Evolutionary conservation across 2,329 filamentous ascomycete genomes (phyloP).

Genomic region (Teratosphaeria nubilosa): DNA sequence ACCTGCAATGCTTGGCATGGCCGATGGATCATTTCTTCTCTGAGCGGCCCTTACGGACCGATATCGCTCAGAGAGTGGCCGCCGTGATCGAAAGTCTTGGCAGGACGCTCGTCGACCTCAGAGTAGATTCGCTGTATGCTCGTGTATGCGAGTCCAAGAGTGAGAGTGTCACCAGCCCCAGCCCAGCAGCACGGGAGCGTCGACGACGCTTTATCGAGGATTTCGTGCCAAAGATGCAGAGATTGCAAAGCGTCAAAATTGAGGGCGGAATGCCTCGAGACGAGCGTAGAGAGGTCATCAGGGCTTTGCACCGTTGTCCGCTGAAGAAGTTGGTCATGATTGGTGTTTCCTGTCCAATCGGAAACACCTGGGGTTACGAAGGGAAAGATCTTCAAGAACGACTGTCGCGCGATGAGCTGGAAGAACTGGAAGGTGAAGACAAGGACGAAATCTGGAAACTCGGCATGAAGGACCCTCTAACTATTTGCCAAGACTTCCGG

Average conservation of each 20-base stretch:
- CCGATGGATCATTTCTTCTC: slow-evolving; percentile 37
- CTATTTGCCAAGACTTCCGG: slow-evolving; percentile 13
- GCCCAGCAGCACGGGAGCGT: slow-evolving; percentile 6
- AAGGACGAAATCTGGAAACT: slow-evolving; percentile 16
- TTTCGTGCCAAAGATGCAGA: slow-evolving; percentile 33
- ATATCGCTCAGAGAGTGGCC: slow-evolving; percentile 16
- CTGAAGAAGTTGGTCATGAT: slow-evolving; percentile 38
- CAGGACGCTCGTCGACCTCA: slow-evolving; percentile 30
- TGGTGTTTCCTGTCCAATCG: slow-evolving; percentile 32
- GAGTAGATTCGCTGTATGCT: slow-evolving; percentile 29
- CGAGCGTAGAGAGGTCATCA: slow-evolving; percentile 36
- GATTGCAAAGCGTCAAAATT: slow-evolving; percentile 35
- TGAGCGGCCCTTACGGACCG: slow-evolving; percentile 15
- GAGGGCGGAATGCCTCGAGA: slow-evolving; percentile 39
- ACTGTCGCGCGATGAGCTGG: slow-evolving; percentile 11
- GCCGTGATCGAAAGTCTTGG: slow-evolving; percentile 30
- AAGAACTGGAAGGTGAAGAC: slow-evolving; percentile 24
- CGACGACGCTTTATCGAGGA: slow-evolving; percentile 31
- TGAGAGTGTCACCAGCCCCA: slow-evolving; percentile 4
- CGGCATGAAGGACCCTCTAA: slow-evolving; percentile 10
- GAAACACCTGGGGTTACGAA: slow-evolving; percentile 35
- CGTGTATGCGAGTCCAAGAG: slow-evolving; percentile 16
- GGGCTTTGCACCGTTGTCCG: slow-evolving; percentile 32
- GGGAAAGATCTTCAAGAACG: slow-evolving; percentile 23
- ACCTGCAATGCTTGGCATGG: slow-evolving; percentile 37